A percentile compares a stretch with the other conserved stretches of the same genome.
Conservation (phyloP, 768 basidiomycete genomes). For the Lentinula aciculospora region DNA sequence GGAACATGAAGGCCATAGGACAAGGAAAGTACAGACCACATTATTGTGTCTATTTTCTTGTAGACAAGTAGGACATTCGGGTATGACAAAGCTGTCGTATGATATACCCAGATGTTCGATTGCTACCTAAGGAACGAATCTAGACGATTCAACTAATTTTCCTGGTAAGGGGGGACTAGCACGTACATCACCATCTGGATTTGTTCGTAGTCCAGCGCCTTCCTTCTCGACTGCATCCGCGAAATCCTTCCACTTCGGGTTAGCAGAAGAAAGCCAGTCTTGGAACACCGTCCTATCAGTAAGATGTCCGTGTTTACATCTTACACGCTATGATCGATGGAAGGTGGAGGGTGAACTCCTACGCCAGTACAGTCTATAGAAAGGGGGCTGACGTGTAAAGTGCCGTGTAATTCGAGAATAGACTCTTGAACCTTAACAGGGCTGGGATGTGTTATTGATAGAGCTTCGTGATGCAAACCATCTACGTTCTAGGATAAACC, state of each 20-base stretch:
- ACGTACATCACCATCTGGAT: conserved; percentile 90
- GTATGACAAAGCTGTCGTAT: conserved; percentile 75
- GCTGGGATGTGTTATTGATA: conserved; percentile 32
- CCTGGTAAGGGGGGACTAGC: neutral
- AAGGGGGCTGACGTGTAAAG: conserved; percentile 57
- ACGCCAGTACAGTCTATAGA: neutral
- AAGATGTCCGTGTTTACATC: conserved; percentile 71
- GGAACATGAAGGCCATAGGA: neutral
- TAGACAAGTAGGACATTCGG: conserved; percentile 68
- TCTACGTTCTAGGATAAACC: conserved; percentile 66
- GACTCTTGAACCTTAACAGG: conserved; percentile 24
- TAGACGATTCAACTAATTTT: neutral
- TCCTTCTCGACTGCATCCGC: conserved; percentile 57
- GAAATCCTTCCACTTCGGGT: conserved; percentile 76
- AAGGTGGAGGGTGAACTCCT: neutral
- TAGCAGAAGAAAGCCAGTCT: conserved; percentile 59
- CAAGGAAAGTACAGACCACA: conserved; percentile 39
- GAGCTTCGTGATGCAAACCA: conserved; percentile 83
- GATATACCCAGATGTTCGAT: conserved; percentile 63
- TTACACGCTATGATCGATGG: conserved; percentile 53
- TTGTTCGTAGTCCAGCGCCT: conserved; percentile 64
- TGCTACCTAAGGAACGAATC: conserved; percentile 51
- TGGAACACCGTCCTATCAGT: conserved; percentile 69
- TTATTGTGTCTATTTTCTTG: conserved; percentile 49
- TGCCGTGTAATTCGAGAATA: conserved; percentile 87